Base-by-base conservation (phyloP, 140 eudicot genomes). In the Oenanthe javanica region DNA sequence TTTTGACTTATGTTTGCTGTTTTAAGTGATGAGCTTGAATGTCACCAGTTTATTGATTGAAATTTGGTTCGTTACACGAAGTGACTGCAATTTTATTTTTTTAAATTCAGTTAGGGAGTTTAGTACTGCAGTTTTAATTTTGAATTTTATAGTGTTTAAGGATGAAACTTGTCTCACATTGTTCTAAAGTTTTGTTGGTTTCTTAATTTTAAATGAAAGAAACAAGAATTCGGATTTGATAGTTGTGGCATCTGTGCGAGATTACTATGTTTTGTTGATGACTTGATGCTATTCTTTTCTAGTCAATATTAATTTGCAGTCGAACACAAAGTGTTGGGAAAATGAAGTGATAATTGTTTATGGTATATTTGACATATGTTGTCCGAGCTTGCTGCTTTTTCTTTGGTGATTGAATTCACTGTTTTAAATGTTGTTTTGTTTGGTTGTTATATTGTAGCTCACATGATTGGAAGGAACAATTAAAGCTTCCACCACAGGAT, bases 381-480 rank as follows among this genome's bases (percentile, higher is more conserved):
- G 25, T 69, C 77, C 0, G 36, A 40, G 21, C 49, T 72, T 31
- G 55, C 25, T 2, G 50, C 11, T 10, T 72, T 40, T 15, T 0
- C 13, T 70, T 70, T 40, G 49, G 75, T 40, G 77, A 72, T 40
- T 16, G 10, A 14, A 4, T 42, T 16, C 4, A 7, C 8, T 2
- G 1, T 43, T 27, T 73, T 19, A 21, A 36, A 18, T 38, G 23
- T 73, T 7, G 27, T 6, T 40, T 49, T 6, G 23, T 42, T 14
- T 83, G 4, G 16, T 80, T 81, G 80, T 77, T 73, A 46, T 67
- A 49, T 75, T 72, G 51, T 72, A 94, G 98, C 82, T 89, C 97
- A 47, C 93, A 89, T 85, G 97, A 92, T 85, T 94, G 98, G 98
- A 94, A 94, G 88, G 92, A 90, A 38, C 87, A 80, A 63, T 87